Conservation (phyloP, 768 basidiomycete genomes). For the Auriculariales sp. region DNA sequence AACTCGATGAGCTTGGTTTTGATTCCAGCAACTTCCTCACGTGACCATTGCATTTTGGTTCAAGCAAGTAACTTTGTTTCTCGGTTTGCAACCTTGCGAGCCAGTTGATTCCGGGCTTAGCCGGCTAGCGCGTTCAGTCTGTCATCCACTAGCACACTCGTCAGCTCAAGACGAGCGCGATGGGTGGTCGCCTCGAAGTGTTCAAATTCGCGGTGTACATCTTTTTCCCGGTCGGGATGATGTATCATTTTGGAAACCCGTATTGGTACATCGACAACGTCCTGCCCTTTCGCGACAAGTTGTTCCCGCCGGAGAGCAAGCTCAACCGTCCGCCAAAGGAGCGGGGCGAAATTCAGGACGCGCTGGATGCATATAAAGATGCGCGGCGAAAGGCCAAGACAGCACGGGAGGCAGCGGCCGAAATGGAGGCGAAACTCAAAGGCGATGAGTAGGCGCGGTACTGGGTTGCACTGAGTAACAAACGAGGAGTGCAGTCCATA, state of each 20-base stretch:
- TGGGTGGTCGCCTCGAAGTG: conserved; percentile 75
- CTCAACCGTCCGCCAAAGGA: conserved; percentile 1
- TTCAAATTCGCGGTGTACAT: conserved; percentile 85
- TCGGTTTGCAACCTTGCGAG: conserved; percentile 1
- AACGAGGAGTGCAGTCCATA: too few relatives aligned
- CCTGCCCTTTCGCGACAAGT: conserved; percentile 26
- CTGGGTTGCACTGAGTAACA: too few relatives aligned
- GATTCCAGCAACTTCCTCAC: too few relatives aligned
- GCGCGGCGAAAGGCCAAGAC: neutral
- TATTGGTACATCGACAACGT: conserved; percentile 74
- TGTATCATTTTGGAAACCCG: conserved; percentile 79
- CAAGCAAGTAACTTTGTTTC: too few relatives aligned
- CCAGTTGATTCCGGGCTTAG: conserved; percentile 8
- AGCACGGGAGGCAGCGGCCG: neutral
- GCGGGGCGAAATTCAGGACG: conserved; percentile 1
- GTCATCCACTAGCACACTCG: conserved; percentile 7
- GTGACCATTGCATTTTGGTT: too few relatives aligned
- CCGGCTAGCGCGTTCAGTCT: conserved; percentile 17
- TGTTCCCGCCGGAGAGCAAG: conserved; percentile 2
- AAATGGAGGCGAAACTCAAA: too few relatives aligned
- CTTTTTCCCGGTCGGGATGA: conserved; percentile 65
- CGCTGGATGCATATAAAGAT: neutral
- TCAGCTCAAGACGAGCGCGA: too few relatives aligned
- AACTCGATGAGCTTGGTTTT: too few relatives aligned
- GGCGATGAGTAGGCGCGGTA: too few relatives aligned